Percentiles rank a stretch among this genome's conserved stretches.
Evolutionary conservation across 2,329 filamentous ascomycete species (phyloP).

Genomic region (Beauveria rudraprayagi): DNA sequence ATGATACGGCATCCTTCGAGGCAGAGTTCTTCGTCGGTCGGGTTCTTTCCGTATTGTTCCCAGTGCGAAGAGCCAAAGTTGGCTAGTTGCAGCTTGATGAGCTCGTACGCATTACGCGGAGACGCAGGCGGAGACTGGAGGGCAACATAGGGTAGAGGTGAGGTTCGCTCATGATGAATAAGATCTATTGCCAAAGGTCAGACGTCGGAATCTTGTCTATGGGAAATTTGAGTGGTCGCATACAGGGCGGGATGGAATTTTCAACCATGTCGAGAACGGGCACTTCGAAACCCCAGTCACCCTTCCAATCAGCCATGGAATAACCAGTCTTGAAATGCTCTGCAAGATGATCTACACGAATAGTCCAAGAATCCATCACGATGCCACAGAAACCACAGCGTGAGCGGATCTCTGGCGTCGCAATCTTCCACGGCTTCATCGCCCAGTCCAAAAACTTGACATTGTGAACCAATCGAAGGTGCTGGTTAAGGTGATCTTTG

Average conservation of each 20-base stretch:
- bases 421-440: constrained; percentile 56
- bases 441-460: constrained; percentile 56
- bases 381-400: constrained; percentile 59
- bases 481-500: constrained; percentile 60
- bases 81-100: constrained; percentile 50
- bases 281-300: constrained; percentile 59
- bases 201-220: constrained; percentile 29
- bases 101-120: constrained; percentile 51
- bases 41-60: constrained; percentile 31
- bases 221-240: constrained; percentile 31
- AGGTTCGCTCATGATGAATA: constrained; percentile 55
- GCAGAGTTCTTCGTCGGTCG: constrained; percentile 46
- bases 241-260: constrained; percentile 59
- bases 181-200: constrained; percentile 46
- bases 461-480: constrained; percentile 54
- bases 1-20: constrained; percentile 53
- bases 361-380: constrained; percentile 53
- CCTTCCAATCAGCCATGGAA: constrained; percentile 62
- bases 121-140: constrained; percentile 35
- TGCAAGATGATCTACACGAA: constrained; percentile 55
- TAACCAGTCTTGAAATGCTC: constrained; percentile 60
- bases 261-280: constrained; percentile 56
- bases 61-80: constrained; percentile 41
- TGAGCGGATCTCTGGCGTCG: constrained; percentile 52
- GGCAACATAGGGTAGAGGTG: constrained; percentile 45